Conservation (phyloP, 2,329 filamentous ascomycete genomes). For the Aspergillus fumigatus region DNA sequence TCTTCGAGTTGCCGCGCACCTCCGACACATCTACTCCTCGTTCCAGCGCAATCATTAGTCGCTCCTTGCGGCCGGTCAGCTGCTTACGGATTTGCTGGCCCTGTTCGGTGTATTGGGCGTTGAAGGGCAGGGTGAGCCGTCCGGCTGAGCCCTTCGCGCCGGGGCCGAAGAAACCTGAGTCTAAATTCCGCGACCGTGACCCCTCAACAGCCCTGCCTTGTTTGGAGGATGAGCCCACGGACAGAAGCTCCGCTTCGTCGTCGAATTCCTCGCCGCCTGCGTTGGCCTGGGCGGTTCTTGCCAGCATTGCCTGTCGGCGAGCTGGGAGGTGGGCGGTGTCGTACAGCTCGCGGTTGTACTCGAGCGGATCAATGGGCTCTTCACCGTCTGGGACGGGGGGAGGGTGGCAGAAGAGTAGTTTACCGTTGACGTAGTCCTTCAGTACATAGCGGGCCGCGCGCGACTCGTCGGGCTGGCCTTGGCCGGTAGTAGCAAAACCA, state of each 20-base stretch:
- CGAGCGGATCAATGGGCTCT: conserved; percentile 57
- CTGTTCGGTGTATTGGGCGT: conserved; percentile 81
- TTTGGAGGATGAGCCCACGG: conserved; percentile 6
- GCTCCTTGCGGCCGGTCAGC: conserved; percentile 77
- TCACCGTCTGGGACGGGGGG: conserved; percentile 54
- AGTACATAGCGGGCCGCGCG: conserved; percentile 83
- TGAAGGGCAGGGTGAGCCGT: conserved; percentile 76
- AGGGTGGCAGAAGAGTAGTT: conserved; percentile 85
- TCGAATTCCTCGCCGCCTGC: conserved; percentile 20
- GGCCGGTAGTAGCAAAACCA: conserved; percentile 84
- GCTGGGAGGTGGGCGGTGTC: conserved; percentile 75
- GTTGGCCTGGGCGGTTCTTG: conserved; percentile 38
- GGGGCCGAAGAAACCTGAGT: conserved; percentile 82
- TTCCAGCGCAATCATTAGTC: conserved; percentile 73
- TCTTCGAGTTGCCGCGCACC: conserved; percentile 65
- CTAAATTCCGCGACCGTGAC: conserved; percentile 69
- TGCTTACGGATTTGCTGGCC: conserved; percentile 68
- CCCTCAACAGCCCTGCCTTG: conserved; percentile 52
- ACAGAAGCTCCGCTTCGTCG: conserved; percentile 17
- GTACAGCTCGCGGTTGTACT: conserved; percentile 89
- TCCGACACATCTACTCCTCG: conserved; percentile 80
- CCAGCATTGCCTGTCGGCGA: conserved; percentile 64
- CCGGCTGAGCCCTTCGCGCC: conserved; percentile 55
- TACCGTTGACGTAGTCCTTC: conserved; percentile 97
- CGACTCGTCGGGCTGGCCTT: conserved; percentile 89